Base-by-base conservation (phyloP, 108 stramenopile species). In the Cyclotella distinguenda region DNA sequence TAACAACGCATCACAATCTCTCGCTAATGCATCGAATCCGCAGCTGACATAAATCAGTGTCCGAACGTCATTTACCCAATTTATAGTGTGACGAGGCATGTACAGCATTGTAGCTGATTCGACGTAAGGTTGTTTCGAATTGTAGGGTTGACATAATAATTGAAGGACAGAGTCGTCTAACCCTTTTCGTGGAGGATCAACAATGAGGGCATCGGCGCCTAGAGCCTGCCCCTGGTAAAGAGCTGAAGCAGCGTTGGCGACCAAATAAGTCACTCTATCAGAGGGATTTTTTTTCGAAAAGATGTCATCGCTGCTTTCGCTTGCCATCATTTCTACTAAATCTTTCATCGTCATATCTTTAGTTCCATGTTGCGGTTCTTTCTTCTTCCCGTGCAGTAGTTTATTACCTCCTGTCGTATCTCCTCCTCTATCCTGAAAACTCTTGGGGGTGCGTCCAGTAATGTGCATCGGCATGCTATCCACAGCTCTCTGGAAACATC, bases 31-130 rank as follows among this genome's bases (percentile, higher is more conserved):
- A 56, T 99, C 96, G 65, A 97, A 97, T 12, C 97, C 97, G 72
- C 98, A 97, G 57, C 94, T 95, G 13, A 99, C 95, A 68, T 97
- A 99, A 30, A 99, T 82, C 31, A 99, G 50, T n/a, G 88, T 93
- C 51, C 81, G 52, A 15, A 86, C 82, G 62, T 83, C 88, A 60
- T 88, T 86, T 6, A 68, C 70, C 89, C 89, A 89, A 54, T 88
- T 84, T 11, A 89, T 70, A 7, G 45, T 45, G 47, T 93, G 77
- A 40, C 81, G 76, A 3, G 82, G 72, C 18, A 86, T 48, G 21
- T 73, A 74, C 45, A 90, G 46, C 56, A 79, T 39, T 4, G 38
- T 64, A 10, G 82, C 58, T 28, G 55, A 68, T 66, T 93, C 92
- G 9, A 80, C 81, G 38, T 81, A 85, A 3, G 72, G 65, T 74